These are phyloP conservation scores for Polychytrium aggregatum DNA, from an alignment of 192 early-diverging fungal species.

Conservation along the genomic window DNA sequence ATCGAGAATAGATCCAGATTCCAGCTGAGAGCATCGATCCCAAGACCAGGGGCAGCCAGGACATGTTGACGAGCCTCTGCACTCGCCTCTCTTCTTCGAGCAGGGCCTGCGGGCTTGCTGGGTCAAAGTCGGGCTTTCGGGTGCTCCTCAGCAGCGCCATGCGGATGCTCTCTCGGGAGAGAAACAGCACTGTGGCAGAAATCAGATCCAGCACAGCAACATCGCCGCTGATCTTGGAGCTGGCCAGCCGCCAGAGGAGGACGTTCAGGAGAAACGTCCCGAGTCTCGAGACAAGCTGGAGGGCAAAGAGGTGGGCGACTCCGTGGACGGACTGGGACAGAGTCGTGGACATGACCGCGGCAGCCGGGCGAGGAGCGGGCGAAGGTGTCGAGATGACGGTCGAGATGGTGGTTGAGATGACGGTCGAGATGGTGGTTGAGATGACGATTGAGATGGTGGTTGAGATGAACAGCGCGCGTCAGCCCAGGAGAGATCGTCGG, in stretches of 20 bases:
- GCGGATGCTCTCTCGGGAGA: conserved; percentile 54
- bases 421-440: not conserved
- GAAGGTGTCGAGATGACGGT: not conserved
- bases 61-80: conserved; percentile 60
- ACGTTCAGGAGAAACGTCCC: conserved; percentile 75
- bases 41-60: conserved; percentile 55
- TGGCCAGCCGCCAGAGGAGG: conserved; percentile 57
- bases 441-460: not conserved
- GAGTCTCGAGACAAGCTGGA: conserved; percentile 21
- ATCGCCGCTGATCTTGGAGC: conserved; percentile 65
- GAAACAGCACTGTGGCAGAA: conserved; percentile 79
- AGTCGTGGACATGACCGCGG: not conserved
- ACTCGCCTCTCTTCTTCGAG: conserved; percentile 9
- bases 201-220: conserved; percentile 78
- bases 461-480: too few species aligned
- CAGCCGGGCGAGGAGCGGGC: too few species aligned
- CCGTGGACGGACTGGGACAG: conserved; percentile 12
- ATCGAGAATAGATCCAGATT: too few species aligned
- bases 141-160: conserved; percentile 34
- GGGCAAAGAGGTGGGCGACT: conserved; percentile 16
- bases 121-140: too few species aligned
- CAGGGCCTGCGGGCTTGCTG: too few species aligned
- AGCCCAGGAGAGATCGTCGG: too few species aligned
- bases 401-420: not conserved
- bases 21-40: conserved; percentile 55